Percentiles rank a stretch among this genome's conserved stretches.
These are phyloP conservation scores for Leccinum boreale DNA, from an alignment of 768 basidiomycete species.

Conservation along the genomic window DNA sequence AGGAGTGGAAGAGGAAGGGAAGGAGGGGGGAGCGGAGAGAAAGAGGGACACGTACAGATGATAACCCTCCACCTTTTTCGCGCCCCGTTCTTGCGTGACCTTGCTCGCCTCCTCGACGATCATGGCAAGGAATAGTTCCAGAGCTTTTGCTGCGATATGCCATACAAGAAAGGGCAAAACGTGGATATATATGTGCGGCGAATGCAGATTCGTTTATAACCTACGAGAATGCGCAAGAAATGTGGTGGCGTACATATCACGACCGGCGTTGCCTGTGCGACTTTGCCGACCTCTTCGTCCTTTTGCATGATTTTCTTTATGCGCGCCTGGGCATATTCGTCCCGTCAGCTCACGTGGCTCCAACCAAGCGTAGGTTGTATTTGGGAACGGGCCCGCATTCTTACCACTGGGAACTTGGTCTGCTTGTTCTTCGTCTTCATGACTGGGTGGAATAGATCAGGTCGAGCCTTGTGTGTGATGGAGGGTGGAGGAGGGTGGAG, in stretches of 20 bases:
- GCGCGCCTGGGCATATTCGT: constrained; percentile 59
- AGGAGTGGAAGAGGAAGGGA: not conserved
- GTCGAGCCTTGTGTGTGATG: not conserved
- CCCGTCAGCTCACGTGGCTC: constrained; percentile 7
- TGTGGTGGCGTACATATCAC: constrained; percentile 80
- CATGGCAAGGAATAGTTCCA: constrained; percentile 86
- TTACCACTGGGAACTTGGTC: constrained; percentile 87
- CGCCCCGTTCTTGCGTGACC: constrained; percentile 72
- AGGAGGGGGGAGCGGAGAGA: not conserved
- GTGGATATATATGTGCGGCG: not conserved
- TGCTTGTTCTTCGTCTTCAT: constrained; percentile 94
- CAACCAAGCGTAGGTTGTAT: not conserved
- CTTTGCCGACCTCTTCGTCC: constrained; percentile 98
- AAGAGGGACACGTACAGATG: constrained; percentile 69
- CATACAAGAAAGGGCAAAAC: not conserved
- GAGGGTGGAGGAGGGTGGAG: not conserved
- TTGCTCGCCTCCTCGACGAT: constrained; percentile 81
- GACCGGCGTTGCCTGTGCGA: constrained; percentile 93
- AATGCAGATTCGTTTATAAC: constrained; percentile 5
- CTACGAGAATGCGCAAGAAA: constrained; percentile 12
- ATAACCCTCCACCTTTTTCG: constrained; percentile 89
- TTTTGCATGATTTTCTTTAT: constrained; percentile 99
- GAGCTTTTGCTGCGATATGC: constrained; percentile 75
- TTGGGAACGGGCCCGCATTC: constrained; percentile 24
- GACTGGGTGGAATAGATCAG: not conserved